Conservation (phyloP, 306 rosid genomes). For the Castanospermum australe region DNA sequence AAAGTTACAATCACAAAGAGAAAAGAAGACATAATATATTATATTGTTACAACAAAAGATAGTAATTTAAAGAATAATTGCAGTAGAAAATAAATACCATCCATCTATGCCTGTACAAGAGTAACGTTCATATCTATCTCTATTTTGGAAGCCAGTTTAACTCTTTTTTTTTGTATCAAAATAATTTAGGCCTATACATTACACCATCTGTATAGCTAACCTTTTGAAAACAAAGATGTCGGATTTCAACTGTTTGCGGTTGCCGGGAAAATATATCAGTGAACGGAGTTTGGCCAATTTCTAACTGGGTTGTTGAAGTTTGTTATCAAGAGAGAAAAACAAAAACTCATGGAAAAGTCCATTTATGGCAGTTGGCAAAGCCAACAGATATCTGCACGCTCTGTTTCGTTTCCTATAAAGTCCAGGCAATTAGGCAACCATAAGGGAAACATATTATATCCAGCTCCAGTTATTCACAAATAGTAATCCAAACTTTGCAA, state of each 20-base stretch:
- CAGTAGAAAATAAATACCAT: neutral
- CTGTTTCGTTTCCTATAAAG: neutral
- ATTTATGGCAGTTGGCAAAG: neutral
- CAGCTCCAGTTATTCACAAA: constrained; percentile 5
- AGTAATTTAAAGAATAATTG: neutral
- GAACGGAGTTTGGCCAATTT: neutral
- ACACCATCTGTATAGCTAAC: neutral
- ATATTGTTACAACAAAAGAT: neutral
- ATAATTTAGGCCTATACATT: neutral
- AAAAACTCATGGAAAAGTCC: neutral
- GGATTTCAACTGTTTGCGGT: neutral
- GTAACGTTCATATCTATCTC: neutral
- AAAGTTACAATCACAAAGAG: neutral
- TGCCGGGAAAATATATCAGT: neutral
- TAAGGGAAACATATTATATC: neutral
- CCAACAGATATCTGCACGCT: neutral
- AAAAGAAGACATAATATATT: neutral
- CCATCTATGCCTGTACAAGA: neutral
- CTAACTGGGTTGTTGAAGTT: neutral
- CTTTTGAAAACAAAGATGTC: constrained; percentile 12
- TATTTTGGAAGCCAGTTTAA: neutral
- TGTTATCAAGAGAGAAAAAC: neutral
- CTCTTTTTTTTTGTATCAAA: neutral
- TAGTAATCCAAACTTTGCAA: neutral
- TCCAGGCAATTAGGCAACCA: neutral